These are phyloP conservation scores for Sequoia sempervirens DNA, from an alignment of 75 land plant species.

Conservation along the genomic window DNA sequence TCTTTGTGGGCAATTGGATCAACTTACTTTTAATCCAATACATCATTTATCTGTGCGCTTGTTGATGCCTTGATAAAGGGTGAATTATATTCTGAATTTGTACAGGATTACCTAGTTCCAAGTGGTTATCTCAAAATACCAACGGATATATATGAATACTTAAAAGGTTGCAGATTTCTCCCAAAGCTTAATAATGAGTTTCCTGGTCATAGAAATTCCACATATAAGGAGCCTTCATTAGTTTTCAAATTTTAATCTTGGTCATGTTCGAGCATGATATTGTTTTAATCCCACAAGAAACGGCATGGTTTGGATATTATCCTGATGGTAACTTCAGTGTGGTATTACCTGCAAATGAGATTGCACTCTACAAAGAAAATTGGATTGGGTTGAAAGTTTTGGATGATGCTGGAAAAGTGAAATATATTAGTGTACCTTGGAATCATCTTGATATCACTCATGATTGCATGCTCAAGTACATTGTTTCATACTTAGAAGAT, in stretches of 20 bases:
- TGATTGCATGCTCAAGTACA: too few relatives aligned
- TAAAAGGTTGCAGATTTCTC: too few relatives aligned
- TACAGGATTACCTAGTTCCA: too few relatives aligned
- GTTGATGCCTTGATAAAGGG: too few relatives aligned
- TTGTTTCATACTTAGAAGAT: too few relatives aligned
- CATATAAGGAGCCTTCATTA: constrained; percentile 79
- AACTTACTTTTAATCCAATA: too few relatives aligned
- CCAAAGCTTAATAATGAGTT: too few relatives aligned
- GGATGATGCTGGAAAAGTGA: constrained; percentile 70
- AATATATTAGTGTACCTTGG: constrained; percentile 52
- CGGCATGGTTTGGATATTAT: constrained; percentile 92
- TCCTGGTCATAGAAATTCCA: constrained; percentile 51
- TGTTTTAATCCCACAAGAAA: constrained; percentile 75
- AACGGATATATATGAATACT: too few relatives aligned
- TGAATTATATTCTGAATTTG: too few relatives aligned
- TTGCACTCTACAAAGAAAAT: constrained; percentile 74
- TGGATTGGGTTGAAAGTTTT: constrained; percentile 79
- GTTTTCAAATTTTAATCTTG: constrained; percentile 67
- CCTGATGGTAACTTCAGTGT: constrained; percentile 52
- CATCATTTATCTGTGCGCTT: too few relatives aligned
- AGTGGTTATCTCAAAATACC: too few relatives aligned
- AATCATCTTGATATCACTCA: constrained; percentile 66
- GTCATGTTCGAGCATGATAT: constrained; percentile 87
- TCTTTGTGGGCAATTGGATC: constrained; percentile 75
- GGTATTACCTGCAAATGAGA: constrained; percentile 66